Evolutionary conservation across 352 stramenopile genomes (phyloP).

Genomic region (Phytopythium oedochilum): DNA sequence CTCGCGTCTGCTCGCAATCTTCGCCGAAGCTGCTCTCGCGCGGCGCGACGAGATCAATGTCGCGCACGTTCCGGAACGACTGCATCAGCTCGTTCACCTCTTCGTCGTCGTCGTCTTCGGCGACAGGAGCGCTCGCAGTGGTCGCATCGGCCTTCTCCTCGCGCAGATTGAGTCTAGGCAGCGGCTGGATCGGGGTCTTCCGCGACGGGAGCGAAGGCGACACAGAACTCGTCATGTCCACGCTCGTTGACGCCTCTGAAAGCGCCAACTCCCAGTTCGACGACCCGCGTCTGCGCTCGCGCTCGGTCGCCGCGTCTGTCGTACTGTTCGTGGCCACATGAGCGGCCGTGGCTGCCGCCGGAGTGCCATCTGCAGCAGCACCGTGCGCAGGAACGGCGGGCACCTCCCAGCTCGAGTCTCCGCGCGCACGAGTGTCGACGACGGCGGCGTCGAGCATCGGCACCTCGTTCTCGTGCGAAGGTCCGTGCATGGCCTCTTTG

Average conservation of each 20-base stretch:
- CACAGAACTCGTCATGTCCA: background rate
- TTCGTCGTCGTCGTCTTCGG: conserved; percentile 41
- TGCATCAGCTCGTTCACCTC: conserved; percentile 35
- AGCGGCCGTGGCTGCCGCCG: background rate
- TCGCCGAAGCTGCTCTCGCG: conserved; percentile 5
- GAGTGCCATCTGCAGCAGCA: background rate
- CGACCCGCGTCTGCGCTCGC: background rate
- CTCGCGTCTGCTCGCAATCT: conserved; percentile 5
- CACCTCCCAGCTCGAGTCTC: conserved; percentile 36
- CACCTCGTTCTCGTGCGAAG: conserved; percentile 13
- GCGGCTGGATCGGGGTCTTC: conserved; percentile 7
- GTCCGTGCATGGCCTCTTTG: background rate
- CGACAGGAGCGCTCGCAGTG: background rate
- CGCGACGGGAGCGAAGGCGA: background rate
- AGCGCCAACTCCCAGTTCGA: conserved; percentile 1
- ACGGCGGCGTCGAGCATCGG: conserved; percentile 28
- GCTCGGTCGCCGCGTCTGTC: background rate
- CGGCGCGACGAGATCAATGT: conserved; percentile 35
- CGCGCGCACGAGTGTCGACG: conserved; percentile 23
- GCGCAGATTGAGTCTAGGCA: conserved; percentile 18
- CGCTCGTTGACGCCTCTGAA: background rate
- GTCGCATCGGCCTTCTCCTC: conserved; percentile 11
- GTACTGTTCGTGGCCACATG: background rate
- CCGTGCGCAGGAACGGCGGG: background rate
- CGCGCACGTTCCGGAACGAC: conserved; percentile 48